These are phyloP conservation scores for Aureobasidium sp. DNA, from an alignment of 2,329 filamentous ascomycete species.

Conservation along the genomic window DNA sequence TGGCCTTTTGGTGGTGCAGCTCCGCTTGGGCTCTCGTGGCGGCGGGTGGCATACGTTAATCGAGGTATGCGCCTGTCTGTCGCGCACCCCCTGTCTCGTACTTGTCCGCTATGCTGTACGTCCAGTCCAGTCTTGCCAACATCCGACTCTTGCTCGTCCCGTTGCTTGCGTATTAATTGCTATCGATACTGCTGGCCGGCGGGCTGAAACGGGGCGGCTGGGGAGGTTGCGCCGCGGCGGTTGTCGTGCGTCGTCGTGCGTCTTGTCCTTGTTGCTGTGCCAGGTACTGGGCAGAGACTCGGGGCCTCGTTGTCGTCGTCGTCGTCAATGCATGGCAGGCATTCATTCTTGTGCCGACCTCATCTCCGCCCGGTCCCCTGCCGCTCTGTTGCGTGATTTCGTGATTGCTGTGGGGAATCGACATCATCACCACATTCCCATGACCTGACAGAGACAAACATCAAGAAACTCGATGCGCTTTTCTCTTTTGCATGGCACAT, in stretches of 20 bases:
- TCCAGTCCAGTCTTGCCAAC: not conserved
- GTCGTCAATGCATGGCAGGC: constrained; percentile 5
- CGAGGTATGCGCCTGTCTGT: not conserved
- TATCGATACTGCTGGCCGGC: not conserved
- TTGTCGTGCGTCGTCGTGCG: not conserved
- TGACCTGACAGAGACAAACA: not conserved
- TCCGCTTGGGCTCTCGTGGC: constrained; percentile 28
- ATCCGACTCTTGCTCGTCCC: not conserved
- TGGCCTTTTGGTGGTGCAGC: constrained; percentile 30
- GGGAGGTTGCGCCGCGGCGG: not conserved
- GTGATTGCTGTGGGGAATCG: constrained; percentile 2
- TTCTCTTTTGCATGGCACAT: not conserved
- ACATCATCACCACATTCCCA: not conserved
- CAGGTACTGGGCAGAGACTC: not conserved
- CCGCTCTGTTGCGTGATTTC: not conserved
- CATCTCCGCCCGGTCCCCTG: constrained; percentile 10
- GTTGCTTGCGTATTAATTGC: not conserved
- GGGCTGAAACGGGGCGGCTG: not conserved
- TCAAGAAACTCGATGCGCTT: not conserved
- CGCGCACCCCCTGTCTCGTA: not conserved
- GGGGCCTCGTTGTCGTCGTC: not conserved
- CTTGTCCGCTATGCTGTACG: not conserved
- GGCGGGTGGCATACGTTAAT: constrained; percentile 26
- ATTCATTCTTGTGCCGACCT: not conserved
- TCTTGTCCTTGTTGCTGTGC: constrained; percentile 3